Evolutionary conservation across 805 yeast genomes (phyloP).

Genomic region (Millerozyma miso): DNA sequence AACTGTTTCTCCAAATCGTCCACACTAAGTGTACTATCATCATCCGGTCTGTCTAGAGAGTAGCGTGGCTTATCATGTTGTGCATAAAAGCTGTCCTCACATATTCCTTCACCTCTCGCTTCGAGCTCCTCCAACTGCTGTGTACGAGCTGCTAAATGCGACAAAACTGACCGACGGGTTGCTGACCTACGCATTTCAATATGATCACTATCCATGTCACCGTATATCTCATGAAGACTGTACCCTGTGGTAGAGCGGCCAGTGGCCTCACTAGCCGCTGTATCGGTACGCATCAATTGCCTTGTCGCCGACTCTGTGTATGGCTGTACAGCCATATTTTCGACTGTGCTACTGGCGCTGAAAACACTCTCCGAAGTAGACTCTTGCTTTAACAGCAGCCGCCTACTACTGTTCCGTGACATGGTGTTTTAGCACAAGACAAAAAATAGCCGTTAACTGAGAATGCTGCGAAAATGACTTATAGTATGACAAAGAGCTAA

Average conservation of each 20-base stretch:
- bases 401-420: too few species aligned
- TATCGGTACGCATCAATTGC: background rate
- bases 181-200: conserved; percentile 26
- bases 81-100: background rate
- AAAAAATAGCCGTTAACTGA: too few species aligned
- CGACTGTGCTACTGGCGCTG: background rate
- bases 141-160: conserved; percentile 17
- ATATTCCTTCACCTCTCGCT: background rate
- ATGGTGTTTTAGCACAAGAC: too few species aligned
- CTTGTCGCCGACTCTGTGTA: background rate
- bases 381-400: background rate
- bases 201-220: conserved; percentile 26
- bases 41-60: background rate
- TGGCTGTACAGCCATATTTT: background rate
- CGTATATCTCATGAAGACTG: conserved; percentile 28
- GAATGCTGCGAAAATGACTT: too few species aligned
- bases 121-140: conserved; percentile 12
- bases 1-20: conserved; percentile 8
- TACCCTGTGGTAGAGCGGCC: conserved; percentile 6
- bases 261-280: conserved; percentile 2
- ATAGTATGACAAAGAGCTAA: too few species aligned
- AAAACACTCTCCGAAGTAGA: background rate
- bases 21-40: background rate
- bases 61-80: conserved; percentile 4
- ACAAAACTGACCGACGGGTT: conserved; percentile 28